phyloP scores from a whole-genome alignment of 1,284 basidiomycete genomes.

The Flammula alnicola region DNA sequence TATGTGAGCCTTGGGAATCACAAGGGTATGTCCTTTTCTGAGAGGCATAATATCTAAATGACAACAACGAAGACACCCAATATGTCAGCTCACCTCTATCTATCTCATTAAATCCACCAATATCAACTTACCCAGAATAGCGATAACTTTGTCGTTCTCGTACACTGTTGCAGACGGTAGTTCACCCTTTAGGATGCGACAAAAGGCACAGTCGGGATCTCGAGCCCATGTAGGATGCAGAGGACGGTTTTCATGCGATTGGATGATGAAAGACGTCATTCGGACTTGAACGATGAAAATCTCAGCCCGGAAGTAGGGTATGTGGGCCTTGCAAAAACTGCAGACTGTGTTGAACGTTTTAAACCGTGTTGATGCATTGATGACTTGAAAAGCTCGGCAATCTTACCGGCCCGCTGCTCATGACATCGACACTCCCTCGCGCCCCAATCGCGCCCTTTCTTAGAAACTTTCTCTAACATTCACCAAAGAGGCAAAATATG shows the following conservation, averaged over 20 bases:
- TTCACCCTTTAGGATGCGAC: conserved; percentile 59
- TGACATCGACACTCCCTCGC: no score
- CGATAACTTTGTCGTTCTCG: conserved; percentile 70
- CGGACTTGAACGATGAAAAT: no score
- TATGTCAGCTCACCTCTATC: neutral
- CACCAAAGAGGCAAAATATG: conserved; percentile 25
- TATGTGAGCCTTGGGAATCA: conserved; percentile 69
- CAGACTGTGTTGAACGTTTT: no score
- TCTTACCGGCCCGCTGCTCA: no score
- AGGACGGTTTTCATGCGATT: conserved; percentile 57
- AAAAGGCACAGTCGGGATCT: conserved; percentile 61
- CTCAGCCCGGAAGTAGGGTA: no score
- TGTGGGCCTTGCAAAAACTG: no score
- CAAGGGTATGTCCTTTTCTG: conserved; percentile 67
- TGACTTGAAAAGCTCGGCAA: no score
- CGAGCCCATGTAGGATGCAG: conserved; percentile 48
- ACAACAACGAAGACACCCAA: no score
- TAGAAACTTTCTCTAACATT: neutral
- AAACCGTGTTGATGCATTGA: no score
- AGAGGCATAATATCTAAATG: conserved; percentile 70
- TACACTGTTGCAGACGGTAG: conserved; percentile 55
- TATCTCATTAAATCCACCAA: neutral
- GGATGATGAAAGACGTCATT: conserved; percentile 79
- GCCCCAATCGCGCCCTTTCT: no score
- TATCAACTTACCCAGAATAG: conserved; percentile 59